These are phyloP conservation scores for Sporothrix inflata DNA, from an alignment of 2,329 filamentous ascomycete genomes.

Conservation along the genomic window DNA sequence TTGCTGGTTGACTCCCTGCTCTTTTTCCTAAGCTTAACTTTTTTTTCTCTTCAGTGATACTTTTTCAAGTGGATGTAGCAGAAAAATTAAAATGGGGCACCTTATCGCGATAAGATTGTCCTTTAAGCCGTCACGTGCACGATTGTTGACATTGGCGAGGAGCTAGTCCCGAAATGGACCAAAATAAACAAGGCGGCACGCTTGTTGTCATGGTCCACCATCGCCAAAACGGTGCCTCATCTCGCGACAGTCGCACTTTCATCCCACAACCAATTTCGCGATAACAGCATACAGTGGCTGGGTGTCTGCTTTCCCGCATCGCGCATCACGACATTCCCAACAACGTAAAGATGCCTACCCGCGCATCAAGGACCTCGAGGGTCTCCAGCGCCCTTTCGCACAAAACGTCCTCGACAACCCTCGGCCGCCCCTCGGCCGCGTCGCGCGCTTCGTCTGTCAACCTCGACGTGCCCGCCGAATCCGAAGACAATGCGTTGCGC, in stretches of 20 bases:
- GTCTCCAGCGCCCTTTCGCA: constrained; percentile 45
- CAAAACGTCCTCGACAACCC: constrained; percentile 45
- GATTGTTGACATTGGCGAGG: background rate
- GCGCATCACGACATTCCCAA: constrained; percentile 19
- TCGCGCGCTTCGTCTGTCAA: constrained; percentile 53
- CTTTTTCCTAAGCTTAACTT: background rate
- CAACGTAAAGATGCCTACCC: constrained; percentile 51
- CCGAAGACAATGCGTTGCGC: constrained; percentile 70
- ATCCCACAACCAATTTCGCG: background rate
- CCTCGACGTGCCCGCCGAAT: constrained; percentile 68
- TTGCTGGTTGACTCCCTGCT: background rate
- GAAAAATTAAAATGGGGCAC: constrained; percentile 28
- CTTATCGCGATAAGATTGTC: constrained; percentile 29
- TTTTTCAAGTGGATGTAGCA: constrained; percentile 26
- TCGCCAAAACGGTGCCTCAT: constrained; percentile 13
- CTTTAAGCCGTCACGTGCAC: constrained; percentile 27
- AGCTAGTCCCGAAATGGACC: constrained; percentile 32
- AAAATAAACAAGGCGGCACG: constrained; percentile 32
- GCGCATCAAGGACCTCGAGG: constrained; percentile 53
- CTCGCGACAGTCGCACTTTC: constrained; percentile 5
- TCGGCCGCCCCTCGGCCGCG: constrained; percentile 49
- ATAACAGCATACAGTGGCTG: background rate
- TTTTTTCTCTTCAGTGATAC: constrained; percentile 26
- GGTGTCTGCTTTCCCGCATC: background rate
- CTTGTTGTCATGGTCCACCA: constrained; percentile 30